Evolutionary conservation across 2,329 filamentous ascomycete species (phyloP).

Genomic region (Thelonectria olida): DNA sequence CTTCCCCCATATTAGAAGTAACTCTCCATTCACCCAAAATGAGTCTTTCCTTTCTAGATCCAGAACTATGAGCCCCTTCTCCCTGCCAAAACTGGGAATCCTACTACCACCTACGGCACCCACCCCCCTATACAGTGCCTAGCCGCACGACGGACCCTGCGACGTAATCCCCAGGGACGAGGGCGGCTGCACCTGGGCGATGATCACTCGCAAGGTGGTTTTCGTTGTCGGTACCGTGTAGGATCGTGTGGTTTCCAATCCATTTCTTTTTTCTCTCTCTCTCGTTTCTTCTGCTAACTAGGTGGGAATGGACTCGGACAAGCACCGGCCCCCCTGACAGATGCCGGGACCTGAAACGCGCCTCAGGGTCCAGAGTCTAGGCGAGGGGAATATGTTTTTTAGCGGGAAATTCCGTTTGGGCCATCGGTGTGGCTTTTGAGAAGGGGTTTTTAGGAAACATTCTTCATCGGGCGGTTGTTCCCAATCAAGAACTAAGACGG

Average conservation of each 20-base stretch:
- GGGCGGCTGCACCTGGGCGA: slow-evolving; percentile 26
- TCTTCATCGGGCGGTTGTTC: no score
- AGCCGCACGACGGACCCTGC: slow-evolving; percentile 12
- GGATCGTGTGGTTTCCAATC: slow-evolving; percentile 26
- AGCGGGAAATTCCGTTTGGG: slow-evolving; percentile 2
- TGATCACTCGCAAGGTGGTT: slow-evolving; percentile 31
- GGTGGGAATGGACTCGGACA: slow-evolving; percentile 13
- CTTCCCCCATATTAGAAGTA: neutral
- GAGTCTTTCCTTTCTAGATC: neutral
- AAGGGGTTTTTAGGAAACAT: slow-evolving; percentile 1
- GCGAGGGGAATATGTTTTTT: slow-evolving; percentile 3
- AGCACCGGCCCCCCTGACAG: slow-evolving; percentile 21
- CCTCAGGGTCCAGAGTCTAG: slow-evolving; percentile 28
- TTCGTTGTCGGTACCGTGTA: slow-evolving; percentile 31
- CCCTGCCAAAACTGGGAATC: neutral
- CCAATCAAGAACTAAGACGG: no score
- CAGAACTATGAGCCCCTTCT: neutral
- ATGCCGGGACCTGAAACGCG: slow-evolving; percentile 40
- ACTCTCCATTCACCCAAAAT: slow-evolving; percentile 7
- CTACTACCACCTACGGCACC: neutral
- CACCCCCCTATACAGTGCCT: no score
- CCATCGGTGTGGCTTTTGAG: neutral
- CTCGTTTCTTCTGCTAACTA: neutral
- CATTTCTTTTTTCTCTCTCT: neutral
- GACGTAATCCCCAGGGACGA: neutral